phyloP scores from a whole-genome alignment of 805 yeast species.

The Clavispora vitiphila region DNA sequence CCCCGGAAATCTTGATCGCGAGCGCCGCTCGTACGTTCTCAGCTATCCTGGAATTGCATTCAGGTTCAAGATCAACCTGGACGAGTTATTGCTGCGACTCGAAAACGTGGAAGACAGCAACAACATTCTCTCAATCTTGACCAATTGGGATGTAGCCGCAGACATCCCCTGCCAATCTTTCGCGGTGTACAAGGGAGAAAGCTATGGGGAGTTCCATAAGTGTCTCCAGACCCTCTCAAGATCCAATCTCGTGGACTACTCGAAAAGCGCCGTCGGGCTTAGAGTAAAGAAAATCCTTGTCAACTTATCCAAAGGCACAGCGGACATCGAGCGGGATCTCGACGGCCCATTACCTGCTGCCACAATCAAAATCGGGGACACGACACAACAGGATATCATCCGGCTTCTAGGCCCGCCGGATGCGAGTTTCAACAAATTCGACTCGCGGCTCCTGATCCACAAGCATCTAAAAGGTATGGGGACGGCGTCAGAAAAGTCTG shows the following conservation, averaged over 20 bases:
- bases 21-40: slow-evolving; percentile 33
- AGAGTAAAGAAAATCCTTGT: slow-evolving; percentile 8
- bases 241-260: neutral
- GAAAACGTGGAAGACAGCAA: slow-evolving; percentile 14
- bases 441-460: slow-evolving; percentile 39
- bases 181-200: slow-evolving; percentile 35
- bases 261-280: neutral
- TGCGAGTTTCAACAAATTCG: slow-evolving; percentile 43
- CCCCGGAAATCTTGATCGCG: slow-evolving; percentile 40
- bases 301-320: slow-evolving; percentile 18
- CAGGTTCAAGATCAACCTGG: slow-evolving; percentile 31
- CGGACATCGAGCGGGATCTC: slow-evolving; percentile 17
- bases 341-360: slow-evolving; percentile 5
- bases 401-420: slow-evolving; percentile 53
- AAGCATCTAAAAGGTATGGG: slow-evolving; percentile 20
- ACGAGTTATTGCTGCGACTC: slow-evolving; percentile 14
- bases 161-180: slow-evolving; percentile 36
- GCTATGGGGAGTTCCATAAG: slow-evolving; percentile 24
- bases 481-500: slow-evolving; percentile 3
- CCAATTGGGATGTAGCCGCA: slow-evolving; percentile 27
- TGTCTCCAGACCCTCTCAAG: neutral
- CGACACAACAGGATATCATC: slow-evolving; percentile 47
- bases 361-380: slow-evolving; percentile 29
- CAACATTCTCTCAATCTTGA: slow-evolving; percentile 21
- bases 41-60: slow-evolving; percentile 57